A percentile compares a stretch with the other conserved stretches of the same genome.
phyloP scores from a whole-genome alignment of 2,329 filamentous ascomycete species.

The Colletotrichum cordylinicola region DNA sequence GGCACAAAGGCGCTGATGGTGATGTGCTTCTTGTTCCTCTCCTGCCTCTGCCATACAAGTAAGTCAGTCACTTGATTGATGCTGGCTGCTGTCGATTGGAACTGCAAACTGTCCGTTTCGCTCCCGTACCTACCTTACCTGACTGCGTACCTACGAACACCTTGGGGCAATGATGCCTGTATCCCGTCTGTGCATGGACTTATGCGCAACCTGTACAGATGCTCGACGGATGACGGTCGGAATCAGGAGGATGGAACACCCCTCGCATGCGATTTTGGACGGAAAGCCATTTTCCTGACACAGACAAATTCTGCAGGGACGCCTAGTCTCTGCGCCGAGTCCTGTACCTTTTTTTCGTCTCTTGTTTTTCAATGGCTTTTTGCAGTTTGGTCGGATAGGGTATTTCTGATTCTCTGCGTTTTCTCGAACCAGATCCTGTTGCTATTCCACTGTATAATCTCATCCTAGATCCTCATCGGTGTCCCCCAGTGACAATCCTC shows the following conservation, averaged over 20 bases:
- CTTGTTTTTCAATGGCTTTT: background rate
- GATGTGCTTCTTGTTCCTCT: background rate
- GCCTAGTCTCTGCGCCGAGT: background rate
- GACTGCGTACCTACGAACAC: background rate
- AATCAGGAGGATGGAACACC: background rate
- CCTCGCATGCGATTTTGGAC: slow-evolving; percentile 16
- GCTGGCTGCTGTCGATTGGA: background rate
- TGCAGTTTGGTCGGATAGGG: background rate
- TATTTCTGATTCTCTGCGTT: background rate
- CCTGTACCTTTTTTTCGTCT: background rate
- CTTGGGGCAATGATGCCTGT: background rate
- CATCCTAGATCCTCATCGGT: background rate
- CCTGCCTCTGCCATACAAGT: background rate
- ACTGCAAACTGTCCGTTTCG: background rate
- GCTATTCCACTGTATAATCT: background rate
- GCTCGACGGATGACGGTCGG: background rate
- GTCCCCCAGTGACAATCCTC: background rate
- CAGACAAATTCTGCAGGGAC: slow-evolving; percentile 11
- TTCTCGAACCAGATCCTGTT: background rate
- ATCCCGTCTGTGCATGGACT: background rate
- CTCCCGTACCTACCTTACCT: background rate
- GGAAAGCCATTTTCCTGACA: slow-evolving; percentile 11
- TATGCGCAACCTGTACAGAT: background rate
- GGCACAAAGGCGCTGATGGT: background rate
- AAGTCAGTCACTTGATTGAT: background rate